Evolutionary conservation across 768 basidiomycete species (phyloP).

Genomic region (Tylopilus sp.): DNA sequence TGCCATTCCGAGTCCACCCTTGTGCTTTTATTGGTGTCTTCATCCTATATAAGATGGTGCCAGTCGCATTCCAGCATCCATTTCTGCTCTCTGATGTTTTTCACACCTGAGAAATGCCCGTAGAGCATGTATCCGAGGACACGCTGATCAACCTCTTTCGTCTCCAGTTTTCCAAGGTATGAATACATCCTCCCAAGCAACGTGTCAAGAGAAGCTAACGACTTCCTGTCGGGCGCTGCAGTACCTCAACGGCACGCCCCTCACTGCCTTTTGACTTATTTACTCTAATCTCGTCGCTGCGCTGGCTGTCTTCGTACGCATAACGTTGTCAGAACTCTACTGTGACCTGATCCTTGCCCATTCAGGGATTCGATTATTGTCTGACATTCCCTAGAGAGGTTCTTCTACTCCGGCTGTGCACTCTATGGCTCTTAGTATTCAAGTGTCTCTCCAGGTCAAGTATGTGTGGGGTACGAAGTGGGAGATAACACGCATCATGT

Average conservation of each 20-base stretch:
- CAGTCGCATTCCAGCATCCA: not conserved
- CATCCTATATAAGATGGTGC: no score
- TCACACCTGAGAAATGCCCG: slow-evolving; percentile 4
- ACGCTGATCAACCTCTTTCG: slow-evolving; percentile 10
- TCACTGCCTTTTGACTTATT: no score
- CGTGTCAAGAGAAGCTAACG: not conserved
- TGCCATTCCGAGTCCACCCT: no score
- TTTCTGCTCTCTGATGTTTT: not conserved
- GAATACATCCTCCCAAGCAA: not conserved
- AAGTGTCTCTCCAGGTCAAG: slow-evolving; percentile 13
- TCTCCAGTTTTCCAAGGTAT: slow-evolving; percentile 22
- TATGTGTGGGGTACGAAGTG: slow-evolving; percentile 25
- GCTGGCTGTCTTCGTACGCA: slow-evolving; percentile 15
- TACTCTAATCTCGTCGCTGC: slow-evolving; percentile 14
- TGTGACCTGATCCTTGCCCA: not conserved
- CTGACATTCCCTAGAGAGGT: slow-evolving; percentile 25
- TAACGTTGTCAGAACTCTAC: not conserved
- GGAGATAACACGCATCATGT: slow-evolving; percentile 21
- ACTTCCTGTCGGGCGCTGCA: not conserved
- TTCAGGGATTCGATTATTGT: slow-evolving; percentile 22
- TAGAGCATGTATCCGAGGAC: not conserved
- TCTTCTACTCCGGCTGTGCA: not conserved
- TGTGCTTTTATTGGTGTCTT: no score
- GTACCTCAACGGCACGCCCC: slow-evolving; percentile 19
- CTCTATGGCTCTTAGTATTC: not conserved